A percentile compares a stretch with the other conserved stretches of the same genome.
These are phyloP conservation scores for Meyerozyma elateridarum DNA, from an alignment of 1,139 yeast genomes.

Conservation along the genomic window DNA sequence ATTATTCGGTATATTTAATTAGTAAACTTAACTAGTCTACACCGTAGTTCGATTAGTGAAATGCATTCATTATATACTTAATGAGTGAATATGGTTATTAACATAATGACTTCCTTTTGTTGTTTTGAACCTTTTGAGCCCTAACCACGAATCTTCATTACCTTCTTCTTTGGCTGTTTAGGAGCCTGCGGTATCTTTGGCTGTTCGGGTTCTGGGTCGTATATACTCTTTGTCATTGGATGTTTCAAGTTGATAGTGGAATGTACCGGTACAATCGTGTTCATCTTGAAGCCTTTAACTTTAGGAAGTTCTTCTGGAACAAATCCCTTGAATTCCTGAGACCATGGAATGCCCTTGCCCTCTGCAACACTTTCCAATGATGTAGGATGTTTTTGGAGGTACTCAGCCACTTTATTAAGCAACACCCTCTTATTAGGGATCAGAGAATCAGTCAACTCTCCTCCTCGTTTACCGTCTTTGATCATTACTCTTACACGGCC, in stretches of 20 bases:
- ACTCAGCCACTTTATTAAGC: slow-evolving; percentile 56
- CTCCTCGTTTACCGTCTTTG: slow-evolving; percentile 42
- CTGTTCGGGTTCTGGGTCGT: slow-evolving; percentile 50
- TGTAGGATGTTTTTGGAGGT: slow-evolving; percentile 66
- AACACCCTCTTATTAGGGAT: slow-evolving; percentile 63
- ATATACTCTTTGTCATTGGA: slow-evolving; percentile 73
- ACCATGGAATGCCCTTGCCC: slow-evolving; percentile 50
- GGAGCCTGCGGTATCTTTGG: slow-evolving; percentile 37
- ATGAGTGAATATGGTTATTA: neutral
- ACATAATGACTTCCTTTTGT: too few relatives aligned
- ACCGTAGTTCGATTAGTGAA: too few relatives aligned
- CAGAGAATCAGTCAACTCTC: slow-evolving; percentile 30
- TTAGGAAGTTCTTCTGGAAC: slow-evolving; percentile 63
- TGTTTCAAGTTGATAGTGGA: slow-evolving; percentile 77
- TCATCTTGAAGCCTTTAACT: slow-evolving; percentile 83
- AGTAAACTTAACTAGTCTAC: too few relatives aligned
- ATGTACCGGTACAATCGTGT: slow-evolving; percentile 79
- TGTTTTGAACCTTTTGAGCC: neutral
- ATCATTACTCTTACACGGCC: slow-evolving; percentile 82
- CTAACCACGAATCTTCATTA: slow-evolving; percentile 44
- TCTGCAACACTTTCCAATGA: slow-evolving; percentile 57
- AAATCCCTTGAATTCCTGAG: slow-evolving; percentile 54
- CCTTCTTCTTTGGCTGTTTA: slow-evolving; percentile 49
- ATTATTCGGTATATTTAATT: too few relatives aligned
- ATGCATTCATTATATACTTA: too few relatives aligned